Base-by-base conservation (phyloP, 805 yeast species). In the Zygosaccharomyces gambellarensis region DNA sequence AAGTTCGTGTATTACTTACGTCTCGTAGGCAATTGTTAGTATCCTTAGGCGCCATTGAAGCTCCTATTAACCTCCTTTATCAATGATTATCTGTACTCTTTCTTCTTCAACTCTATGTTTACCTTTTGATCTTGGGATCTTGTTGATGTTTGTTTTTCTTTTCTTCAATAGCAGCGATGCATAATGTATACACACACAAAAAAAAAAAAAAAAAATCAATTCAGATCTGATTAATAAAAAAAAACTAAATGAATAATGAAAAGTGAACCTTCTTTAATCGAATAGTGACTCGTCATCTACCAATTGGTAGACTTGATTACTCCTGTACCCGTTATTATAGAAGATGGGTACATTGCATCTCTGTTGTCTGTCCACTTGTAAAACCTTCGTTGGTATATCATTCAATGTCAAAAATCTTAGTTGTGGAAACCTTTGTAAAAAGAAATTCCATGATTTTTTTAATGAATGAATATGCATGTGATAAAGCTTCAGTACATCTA, bases 391-490 rank as follows among this genome's bases (percentile, higher is more conserved):
- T 1, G 73, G 66, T 12, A 69, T 47, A 39, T 67, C 73, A 45
- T 70, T 70, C 10, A 71, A 44, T 1, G 63, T 63, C 43, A 72
- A 47, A 36, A 62, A 70, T 46, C 63, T 51, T 31, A 72, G 50
- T 2, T 57, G 53, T 3, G 64, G 60, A 49, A 69, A 69, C 5
- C 54, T 43, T 12, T 52, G 51, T 5, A 65, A 45, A 49, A 71
- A 65, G 34, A 61, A 69, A 39, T 63, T 64, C 25, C 67, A 56
- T 9, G 71, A 64, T 5, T 62, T 54, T 36, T 59, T 66, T 55
- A 69, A 41, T 6, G 69, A 63, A 51, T 72, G 75, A 3, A 71
- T 45, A 11, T 64, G 59, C 22, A 67, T 60, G 46, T 68, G 69
- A 38, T 63, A 70, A 12, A 72, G 40, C 5, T 52, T 43, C 12